Percentiles rank a stretch among this genome's conserved stretches.
Evolutionary conservation across 2,329 filamentous ascomycete species (phyloP).

Genomic region (Pseudogymnoascus sp.): DNA sequence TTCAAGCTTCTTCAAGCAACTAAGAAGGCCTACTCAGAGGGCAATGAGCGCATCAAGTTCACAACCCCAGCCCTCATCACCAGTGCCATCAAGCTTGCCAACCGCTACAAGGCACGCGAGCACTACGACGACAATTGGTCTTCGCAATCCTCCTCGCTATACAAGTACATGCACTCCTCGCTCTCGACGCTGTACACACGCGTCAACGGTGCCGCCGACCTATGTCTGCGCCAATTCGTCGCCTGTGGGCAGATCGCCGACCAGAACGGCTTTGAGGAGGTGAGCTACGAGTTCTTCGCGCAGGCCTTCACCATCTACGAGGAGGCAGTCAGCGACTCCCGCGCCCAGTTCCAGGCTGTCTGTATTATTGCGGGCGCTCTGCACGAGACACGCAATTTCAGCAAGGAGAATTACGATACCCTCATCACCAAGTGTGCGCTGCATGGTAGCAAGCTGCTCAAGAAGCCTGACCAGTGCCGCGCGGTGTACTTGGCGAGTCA

Average conservation of each 20-base stretch:
- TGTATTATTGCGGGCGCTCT: constrained; percentile 86
- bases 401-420: constrained; percentile 96
- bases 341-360: constrained; percentile 96
- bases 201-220: constrained; percentile 74
- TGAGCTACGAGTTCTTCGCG: constrained; percentile 95
- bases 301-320: constrained; percentile 98
- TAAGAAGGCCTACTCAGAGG: constrained; percentile 79
- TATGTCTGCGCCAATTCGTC: constrained; percentile 82
- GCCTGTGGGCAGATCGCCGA: constrained; percentile 90
- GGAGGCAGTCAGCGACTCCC: constrained; percentile 88
- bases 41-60: constrained; percentile 91
- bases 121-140: constrained; percentile 74
- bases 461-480: constrained; percentile 96
- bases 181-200: constrained; percentile 82
- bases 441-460: constrained; percentile 91
- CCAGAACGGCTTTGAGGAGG: constrained; percentile 85
- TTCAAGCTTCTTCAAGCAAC: constrained; percentile 87
- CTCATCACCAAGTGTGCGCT: constrained; percentile 95
- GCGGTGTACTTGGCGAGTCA: constrained; percentile 96
- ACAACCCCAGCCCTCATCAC: constrained; percentile 91
- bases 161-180: constrained; percentile 90
- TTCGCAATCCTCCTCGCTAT: constrained; percentile 68
- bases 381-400: constrained; percentile 82
- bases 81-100: constrained; percentile 78
- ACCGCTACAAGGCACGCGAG: constrained; percentile 81